A percentile compares a stretch with the other conserved stretches of the same genome.
These are phyloP conservation scores for Colletotrichum chrysophilum DNA, from an alignment of 2,329 filamentous ascomycete species.

Conservation along the genomic window DNA sequence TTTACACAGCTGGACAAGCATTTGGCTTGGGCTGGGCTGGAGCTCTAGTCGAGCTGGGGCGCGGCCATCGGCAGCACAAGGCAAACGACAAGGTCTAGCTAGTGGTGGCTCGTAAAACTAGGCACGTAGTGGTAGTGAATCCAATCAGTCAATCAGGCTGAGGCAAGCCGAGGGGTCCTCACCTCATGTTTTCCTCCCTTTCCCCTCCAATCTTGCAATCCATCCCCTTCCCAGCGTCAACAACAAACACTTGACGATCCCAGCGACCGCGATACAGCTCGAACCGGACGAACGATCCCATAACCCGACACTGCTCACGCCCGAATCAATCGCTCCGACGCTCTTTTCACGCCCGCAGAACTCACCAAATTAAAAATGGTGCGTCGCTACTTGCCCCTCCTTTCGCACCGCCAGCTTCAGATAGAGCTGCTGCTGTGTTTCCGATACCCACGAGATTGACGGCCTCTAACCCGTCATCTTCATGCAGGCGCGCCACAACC, in stretches of 20 bases:
- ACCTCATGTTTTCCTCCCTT: background rate
- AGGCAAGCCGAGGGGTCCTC: conserved; percentile 9
- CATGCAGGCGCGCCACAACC: conserved; percentile 15
- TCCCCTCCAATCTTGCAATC: background rate
- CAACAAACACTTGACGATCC: background rate
- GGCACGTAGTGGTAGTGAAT: background rate
- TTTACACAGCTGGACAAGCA: background rate
- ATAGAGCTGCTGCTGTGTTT: background rate
- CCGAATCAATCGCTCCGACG: background rate
- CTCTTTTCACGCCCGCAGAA: background rate
- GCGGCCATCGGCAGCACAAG: conserved; percentile 1
- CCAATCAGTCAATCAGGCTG: conserved; percentile 11
- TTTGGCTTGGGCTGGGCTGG: background rate
- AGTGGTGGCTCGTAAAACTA: background rate
- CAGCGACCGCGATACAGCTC: background rate
- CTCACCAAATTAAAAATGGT: conserved; percentile 13
- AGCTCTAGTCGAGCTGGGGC: background rate
- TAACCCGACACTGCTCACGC: background rate
- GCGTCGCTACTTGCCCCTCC: background rate
- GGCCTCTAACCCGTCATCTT: background rate
- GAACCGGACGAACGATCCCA: background rate
- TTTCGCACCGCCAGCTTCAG: background rate
- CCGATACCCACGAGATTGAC: background rate
- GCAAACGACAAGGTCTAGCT: conserved; percentile 3
- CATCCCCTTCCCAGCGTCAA: background rate